A percentile compares a stretch with the other conserved stretches of the same genome.
Evolutionary conservation across 768 basidiomycete species (phyloP).

Genomic region (Naganishia onofrii): DNA sequence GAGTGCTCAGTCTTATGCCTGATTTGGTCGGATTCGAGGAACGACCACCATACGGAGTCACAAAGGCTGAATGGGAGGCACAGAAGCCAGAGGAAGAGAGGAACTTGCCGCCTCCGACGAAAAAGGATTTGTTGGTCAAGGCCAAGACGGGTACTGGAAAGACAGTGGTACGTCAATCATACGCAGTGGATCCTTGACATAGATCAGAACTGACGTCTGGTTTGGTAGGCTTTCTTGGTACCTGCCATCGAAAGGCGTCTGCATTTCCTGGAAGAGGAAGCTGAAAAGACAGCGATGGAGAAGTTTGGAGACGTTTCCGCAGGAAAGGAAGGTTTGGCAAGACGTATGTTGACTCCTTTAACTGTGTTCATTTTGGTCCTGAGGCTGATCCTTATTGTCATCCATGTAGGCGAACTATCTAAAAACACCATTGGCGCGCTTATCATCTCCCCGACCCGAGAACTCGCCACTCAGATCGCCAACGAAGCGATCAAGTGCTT

Average conservation of each 20-base stretch:
- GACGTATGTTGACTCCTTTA: constrained; percentile 7
- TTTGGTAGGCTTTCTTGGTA: constrained; percentile 66
- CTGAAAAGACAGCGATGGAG: constrained; percentile 41
- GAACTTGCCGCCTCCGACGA: constrained; percentile 32
- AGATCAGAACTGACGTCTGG: constrained; percentile 2
- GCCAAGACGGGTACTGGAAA: constrained; percentile 88
- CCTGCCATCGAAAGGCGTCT: constrained; percentile 78
- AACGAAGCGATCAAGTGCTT: constrained; percentile 71
- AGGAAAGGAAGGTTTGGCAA: constrained; percentile 19
- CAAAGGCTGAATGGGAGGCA: constrained; percentile 34
- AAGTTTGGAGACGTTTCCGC: constrained; percentile 32
- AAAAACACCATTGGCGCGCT: constrained; percentile 65
- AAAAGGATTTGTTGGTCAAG: constrained; percentile 72
- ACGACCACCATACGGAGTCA: constrained; percentile 25
- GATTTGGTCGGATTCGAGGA: constrained; percentile 55
- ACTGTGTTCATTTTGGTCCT: neutral
- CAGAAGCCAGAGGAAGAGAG: constrained; percentile 34
- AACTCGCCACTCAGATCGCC: constrained; percentile 85
- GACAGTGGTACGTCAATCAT: constrained; percentile 57
- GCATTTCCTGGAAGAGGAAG: constrained; percentile 59
- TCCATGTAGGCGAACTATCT: constrained; percentile 54
- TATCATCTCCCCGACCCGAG: constrained; percentile 83
- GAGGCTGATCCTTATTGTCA: neutral
- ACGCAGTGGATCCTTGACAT: neutral
- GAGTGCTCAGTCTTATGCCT: constrained; percentile 74